phyloP scores from a whole-genome alignment of 2,329 filamentous ascomycete species.

The Colletotrichum cereale region DNA sequence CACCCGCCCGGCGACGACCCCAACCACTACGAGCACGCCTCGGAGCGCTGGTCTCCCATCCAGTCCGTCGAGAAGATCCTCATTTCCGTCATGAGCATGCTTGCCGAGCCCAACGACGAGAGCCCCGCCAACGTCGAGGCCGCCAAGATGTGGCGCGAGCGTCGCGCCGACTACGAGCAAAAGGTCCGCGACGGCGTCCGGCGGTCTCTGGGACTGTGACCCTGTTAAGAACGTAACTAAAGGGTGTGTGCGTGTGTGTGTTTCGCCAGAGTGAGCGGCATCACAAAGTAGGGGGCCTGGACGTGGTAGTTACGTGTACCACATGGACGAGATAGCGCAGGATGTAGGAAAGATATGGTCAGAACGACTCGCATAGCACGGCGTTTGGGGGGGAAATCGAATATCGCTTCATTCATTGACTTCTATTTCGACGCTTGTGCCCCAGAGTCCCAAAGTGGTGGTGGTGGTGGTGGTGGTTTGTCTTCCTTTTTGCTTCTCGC shows the following conservation, averaged over 20 bases:
- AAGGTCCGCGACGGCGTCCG: slow-evolving; percentile 87
- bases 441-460: not conserved
- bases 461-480: too few species aligned
- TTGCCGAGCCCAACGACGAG: slow-evolving; percentile 97
- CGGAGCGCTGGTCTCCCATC: slow-evolving; percentile 95
- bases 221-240: slow-evolving; percentile 41
- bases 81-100: slow-evolving; percentile 97
- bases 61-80: slow-evolving; percentile 98
- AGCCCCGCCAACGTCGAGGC: slow-evolving; percentile 96
- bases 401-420: slow-evolving; percentile 33
- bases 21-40: slow-evolving; percentile 97
- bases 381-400: slow-evolving; percentile 42
- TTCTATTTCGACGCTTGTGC: slow-evolving; percentile 4
- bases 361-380: slow-evolving; percentile 42
- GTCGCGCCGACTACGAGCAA: slow-evolving; percentile 84
- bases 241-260: not conserved
- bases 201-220: slow-evolving; percentile 82
- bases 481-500: not conserved
- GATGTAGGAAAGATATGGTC: not conserved
- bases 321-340: not conserved
- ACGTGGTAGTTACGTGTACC: not conserved
- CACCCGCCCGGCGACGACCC: slow-evolving; percentile 97
- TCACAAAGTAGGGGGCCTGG: too few species aligned
- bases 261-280: not conserved
- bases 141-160: slow-evolving; percentile 94